These are phyloP conservation scores for Cutaneotrichosporon sp. DNA, from an alignment of 1,284 basidiomycete genomes.

Conservation along the genomic window DNA sequence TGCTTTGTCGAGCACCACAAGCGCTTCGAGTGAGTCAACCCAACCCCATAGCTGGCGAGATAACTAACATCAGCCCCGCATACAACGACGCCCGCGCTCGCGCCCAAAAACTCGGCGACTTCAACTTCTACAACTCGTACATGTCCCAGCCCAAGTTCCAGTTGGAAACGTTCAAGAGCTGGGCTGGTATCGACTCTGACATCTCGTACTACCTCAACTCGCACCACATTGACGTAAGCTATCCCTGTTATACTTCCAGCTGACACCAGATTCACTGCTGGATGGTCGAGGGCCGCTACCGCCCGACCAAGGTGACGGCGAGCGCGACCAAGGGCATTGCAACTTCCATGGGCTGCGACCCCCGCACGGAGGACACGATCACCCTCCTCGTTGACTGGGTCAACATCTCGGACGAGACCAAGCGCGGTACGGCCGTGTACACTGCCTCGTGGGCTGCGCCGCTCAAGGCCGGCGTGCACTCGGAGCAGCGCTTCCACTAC, in stretches of 20 bases:
- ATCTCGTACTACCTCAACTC: conserved; percentile 88
- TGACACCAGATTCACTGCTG: conserved; percentile 69
- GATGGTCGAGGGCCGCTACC: conserved; percentile 73
- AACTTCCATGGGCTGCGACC: conserved; percentile 64
- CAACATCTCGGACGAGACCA: conserved; percentile 66
- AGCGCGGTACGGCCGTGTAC: conserved; percentile 66
- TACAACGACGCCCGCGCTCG: conserved; percentile 81
- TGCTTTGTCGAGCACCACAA: conserved; percentile 84
- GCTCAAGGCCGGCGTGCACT: conserved; percentile 62
- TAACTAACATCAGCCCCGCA: conserved; percentile 59
- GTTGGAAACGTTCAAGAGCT: conserved; percentile 87
- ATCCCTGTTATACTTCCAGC: conserved; percentile 59
- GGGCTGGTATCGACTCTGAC: conserved; percentile 90
- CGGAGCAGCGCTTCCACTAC: conserved; percentile 90
- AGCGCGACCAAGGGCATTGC: conserved; percentile 86
- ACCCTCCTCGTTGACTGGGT: conserved; percentile 92
- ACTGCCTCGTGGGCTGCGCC: conserved; percentile 72
- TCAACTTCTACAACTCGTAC: conserved; percentile 69
- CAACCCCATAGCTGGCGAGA: too few species aligned
- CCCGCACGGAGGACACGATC: conserved; percentile 86
- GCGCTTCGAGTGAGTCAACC: conserved; percentile 61
- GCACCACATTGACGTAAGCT: conserved; percentile 68
- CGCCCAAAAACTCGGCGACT: conserved; percentile 75
- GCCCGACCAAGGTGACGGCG: conserved; percentile 78
- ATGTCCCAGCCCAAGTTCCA: conserved; percentile 96